Evolutionary conservation across 371 early-diverging fungal genomes (phyloP).

Genomic region (Choanephora cucurbitarum): DNA sequence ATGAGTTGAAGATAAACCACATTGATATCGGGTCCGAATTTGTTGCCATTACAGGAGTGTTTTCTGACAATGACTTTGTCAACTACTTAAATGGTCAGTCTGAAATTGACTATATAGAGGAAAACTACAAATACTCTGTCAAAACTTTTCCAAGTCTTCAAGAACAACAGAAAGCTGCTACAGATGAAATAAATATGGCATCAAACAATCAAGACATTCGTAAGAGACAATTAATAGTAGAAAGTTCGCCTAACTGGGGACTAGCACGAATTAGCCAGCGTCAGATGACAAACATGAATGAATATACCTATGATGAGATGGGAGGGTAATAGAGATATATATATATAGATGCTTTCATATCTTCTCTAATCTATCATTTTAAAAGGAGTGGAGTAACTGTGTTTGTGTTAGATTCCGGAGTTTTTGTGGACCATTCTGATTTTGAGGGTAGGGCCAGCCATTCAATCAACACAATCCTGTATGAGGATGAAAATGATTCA

Average conservation of each 20-base stretch:
- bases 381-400: slow-evolving; percentile 61
- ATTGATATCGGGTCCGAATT: slow-evolving; percentile 20
- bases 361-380: slow-evolving; percentile 59
- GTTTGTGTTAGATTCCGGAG: slow-evolving; percentile 78
- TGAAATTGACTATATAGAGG: slow-evolving; percentile 56
- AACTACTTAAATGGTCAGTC: slow-evolving; percentile 29
- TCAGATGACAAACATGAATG: slow-evolving; percentile 25
- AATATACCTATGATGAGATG: slow-evolving; percentile 46
- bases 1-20: slow-evolving; percentile 18
- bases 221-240: background rate
- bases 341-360: slow-evolving; percentile 20
- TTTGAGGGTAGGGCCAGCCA: slow-evolving; percentile 74
- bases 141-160: too few species aligned
- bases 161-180: slow-evolving; percentile 13
- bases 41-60: slow-evolving; percentile 22
- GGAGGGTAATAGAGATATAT: slow-evolving; percentile 48
- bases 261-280: slow-evolving; percentile 57
- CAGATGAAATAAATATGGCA: slow-evolving; percentile 1
- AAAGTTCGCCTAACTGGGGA: slow-evolving; percentile 56
- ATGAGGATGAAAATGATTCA: slow-evolving; percentile 59
- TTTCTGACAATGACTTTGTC: slow-evolving; percentile 31
- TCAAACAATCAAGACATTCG: slow-evolving; percentile 1
- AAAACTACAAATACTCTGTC: slow-evolving; percentile 37
- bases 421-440: slow-evolving; percentile 71
- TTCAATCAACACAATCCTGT: slow-evolving; percentile 54